These are phyloP conservation scores for Colletotrichum sp. DNA, from an alignment of 2,329 filamentous ascomycete genomes.

Conservation along the genomic window DNA sequence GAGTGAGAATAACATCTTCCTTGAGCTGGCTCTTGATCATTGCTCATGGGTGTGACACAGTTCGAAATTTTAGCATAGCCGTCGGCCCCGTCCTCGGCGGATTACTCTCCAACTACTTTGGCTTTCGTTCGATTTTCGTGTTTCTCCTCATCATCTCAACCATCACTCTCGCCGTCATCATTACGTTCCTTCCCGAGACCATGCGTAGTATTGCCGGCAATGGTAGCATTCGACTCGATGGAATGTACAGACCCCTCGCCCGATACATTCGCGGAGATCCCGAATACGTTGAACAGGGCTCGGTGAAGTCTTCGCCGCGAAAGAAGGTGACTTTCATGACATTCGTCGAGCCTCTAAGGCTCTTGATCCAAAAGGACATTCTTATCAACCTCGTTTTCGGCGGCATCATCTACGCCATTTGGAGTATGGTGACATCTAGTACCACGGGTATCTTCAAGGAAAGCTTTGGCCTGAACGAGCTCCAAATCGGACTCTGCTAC, in stretches of 20 bases:
- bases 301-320: not conserved
- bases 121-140: constrained; percentile 35
- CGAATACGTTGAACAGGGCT: constrained; percentile 3
- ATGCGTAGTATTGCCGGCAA: constrained; percentile 31
- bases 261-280: constrained; percentile 14
- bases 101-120: constrained; percentile 27
- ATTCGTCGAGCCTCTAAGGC: constrained; percentile 39
- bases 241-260: constrained; percentile 29
- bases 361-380: constrained; percentile 47
- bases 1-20: constrained; percentile 23
- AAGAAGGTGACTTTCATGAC: constrained; percentile 32
- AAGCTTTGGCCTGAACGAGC: constrained; percentile 26
- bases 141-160: constrained; percentile 1
- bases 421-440: constrained; percentile 52
- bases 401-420: constrained; percentile 39
- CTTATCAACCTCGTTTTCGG: constrained; percentile 46
- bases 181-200: constrained; percentile 31
- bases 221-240: constrained; percentile 24
- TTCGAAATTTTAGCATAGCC: constrained; percentile 32
- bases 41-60: constrained; percentile 2
- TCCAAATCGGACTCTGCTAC: constrained; percentile 28
- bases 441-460: constrained; percentile 40
- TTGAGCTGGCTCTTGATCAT: not conserved
- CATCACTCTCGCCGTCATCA: constrained; percentile 18
- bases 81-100: constrained; percentile 38